Conservation (phyloP, 2,329 filamentous ascomycete genomes). For the Fusarium clavum region DNA sequence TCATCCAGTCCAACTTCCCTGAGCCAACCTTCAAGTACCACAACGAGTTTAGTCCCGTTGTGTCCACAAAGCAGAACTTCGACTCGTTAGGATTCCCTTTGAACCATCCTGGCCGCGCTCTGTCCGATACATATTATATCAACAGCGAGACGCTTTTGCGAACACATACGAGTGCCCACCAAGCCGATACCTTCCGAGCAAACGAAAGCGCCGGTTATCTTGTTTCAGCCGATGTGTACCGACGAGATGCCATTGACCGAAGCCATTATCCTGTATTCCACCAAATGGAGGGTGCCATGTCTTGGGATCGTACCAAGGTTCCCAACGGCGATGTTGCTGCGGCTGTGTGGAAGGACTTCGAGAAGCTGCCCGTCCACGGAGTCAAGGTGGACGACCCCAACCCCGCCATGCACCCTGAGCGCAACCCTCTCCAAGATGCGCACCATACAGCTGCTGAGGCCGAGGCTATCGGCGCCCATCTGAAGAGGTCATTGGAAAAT, state of each 20-base stretch:
- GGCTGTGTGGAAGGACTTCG: constrained; percentile 77
- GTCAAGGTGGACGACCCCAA: constrained; percentile 87
- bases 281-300: constrained; percentile 95
- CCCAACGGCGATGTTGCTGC: constrained; percentile 69
- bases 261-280: constrained; percentile 98
- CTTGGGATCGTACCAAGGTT: constrained; percentile 80
- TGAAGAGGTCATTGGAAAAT: constrained; percentile 89
- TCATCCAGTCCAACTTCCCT: constrained; percentile 92
- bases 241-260: constrained; percentile 92
- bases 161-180: constrained; percentile 95
- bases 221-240: constrained; percentile 94
- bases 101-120: constrained; percentile 88
- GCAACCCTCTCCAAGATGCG: constrained; percentile 83
- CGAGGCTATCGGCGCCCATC: constrained; percentile 83
- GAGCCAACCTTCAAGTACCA: constrained; percentile 78
- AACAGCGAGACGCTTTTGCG: constrained; percentile 85
- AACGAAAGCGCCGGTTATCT: constrained; percentile 84
- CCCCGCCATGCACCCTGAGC: constrained; percentile 78
- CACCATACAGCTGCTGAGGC: constrained; percentile 81
- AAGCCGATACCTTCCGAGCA: constrained; percentile 81
- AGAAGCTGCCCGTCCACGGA: constrained; percentile 76
- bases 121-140: constrained; percentile 95
- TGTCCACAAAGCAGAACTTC: constrained; percentile 89
- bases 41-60: constrained; percentile 84
- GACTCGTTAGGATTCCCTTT: constrained; percentile 92